Conservation (phyloP, 2,329 filamentous ascomycete genomes). For the Ustulina deusta region DNA sequence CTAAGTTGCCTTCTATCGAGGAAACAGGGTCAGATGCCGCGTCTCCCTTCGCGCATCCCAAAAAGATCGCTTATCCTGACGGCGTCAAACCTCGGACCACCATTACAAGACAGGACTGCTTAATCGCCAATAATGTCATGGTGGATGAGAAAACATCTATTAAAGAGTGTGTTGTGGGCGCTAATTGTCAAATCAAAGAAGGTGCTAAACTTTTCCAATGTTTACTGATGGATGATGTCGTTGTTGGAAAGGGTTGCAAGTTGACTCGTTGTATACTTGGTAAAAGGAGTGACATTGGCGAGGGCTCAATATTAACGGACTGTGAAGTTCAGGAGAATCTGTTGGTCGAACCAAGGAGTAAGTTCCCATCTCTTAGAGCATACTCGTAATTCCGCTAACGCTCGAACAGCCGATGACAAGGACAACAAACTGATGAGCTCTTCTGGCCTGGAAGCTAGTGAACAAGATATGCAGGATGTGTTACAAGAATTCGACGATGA, state of each 20-base stretch:
- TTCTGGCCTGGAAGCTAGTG: constrained; percentile 72
- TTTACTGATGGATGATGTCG: constrained; percentile 90
- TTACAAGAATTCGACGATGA: constrained; percentile 54
- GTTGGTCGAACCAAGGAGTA: constrained; percentile 82
- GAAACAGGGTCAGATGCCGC: constrained; percentile 68
- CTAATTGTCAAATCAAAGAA: constrained; percentile 85
- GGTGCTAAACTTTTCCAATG: constrained; percentile 91
- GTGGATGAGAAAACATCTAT: constrained; percentile 92
- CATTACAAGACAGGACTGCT: constrained; percentile 82
- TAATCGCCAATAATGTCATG: constrained; percentile 89
- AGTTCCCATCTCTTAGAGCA: constrained; percentile 49
- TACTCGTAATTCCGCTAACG: constrained; percentile 44
- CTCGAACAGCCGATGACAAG: constrained; percentile 70
- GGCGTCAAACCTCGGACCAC: constrained; percentile 84
- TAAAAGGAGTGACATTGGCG: constrained; percentile 83
- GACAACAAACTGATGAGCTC: constrained; percentile 76
- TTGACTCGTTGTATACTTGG: constrained; percentile 90
- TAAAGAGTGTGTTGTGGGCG: constrained; percentile 90
- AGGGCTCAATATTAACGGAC: constrained; percentile 81
- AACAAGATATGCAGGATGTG: constrained; percentile 67
- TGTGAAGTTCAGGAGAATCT: constrained; percentile 94
- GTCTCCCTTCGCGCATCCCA: constrained; percentile 80
- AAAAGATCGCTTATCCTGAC: constrained; percentile 86
- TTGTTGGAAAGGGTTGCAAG: constrained; percentile 85
- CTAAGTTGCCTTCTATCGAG: constrained; percentile 81